Percentiles rank a stretch among this genome's conserved stretches.
Evolutionary conservation across 371 early-diverging fungal genomes (phyloP).

Genomic region (Apophysomyces ossiformis): DNA sequence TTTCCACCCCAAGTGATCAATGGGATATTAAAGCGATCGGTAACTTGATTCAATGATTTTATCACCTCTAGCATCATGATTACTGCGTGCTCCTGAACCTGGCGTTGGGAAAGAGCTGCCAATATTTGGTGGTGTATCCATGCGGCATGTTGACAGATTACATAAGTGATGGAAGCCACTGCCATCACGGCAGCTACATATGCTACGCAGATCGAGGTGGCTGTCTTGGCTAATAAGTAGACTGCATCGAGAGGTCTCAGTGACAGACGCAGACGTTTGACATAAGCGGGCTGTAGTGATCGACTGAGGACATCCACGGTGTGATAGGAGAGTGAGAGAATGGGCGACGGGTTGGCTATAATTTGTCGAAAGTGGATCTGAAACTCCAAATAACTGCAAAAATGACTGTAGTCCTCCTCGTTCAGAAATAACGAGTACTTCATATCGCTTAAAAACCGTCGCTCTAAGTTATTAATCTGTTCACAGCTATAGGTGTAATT

Average conservation of each 20-base stretch:
- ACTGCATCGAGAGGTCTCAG: conserved; percentile 46
- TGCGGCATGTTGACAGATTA: conserved; percentile 3
- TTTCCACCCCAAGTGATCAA: not conserved
- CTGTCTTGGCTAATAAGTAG: conserved; percentile 36
- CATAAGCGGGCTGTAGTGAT: conserved; percentile 45
- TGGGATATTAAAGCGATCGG: not conserved
- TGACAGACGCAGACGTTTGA: conserved; percentile 47
- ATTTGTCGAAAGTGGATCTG: conserved; percentile 46
- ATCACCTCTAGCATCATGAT: conserved; percentile 16
- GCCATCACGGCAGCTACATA: conserved; percentile 30
- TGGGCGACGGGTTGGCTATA: conserved; percentile 23
- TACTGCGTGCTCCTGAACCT: conserved; percentile 21
- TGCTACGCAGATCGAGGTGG: conserved; percentile 27
- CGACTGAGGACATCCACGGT: conserved; percentile 57
- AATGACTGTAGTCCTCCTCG: conserved; percentile 49
- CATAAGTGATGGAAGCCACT: conserved; percentile 9
- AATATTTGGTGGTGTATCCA: conserved; percentile 6
- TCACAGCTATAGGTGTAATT: conserved; percentile 45
- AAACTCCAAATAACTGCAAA: conserved; percentile 55
- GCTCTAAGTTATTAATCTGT: conserved; percentile 57
- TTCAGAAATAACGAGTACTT: conserved; percentile 49
- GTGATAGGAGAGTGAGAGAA: conserved; percentile 47
- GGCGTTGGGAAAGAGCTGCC: conserved; percentile 1
- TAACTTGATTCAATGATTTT: not conserved
- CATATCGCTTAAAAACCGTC: conserved; percentile 49